A percentile compares a stretch with the other conserved stretches of the same genome.
phyloP scores from a whole-genome alignment of 2,329 filamentous ascomycete genomes.

The Cordyceps fumosorosea region DNA sequence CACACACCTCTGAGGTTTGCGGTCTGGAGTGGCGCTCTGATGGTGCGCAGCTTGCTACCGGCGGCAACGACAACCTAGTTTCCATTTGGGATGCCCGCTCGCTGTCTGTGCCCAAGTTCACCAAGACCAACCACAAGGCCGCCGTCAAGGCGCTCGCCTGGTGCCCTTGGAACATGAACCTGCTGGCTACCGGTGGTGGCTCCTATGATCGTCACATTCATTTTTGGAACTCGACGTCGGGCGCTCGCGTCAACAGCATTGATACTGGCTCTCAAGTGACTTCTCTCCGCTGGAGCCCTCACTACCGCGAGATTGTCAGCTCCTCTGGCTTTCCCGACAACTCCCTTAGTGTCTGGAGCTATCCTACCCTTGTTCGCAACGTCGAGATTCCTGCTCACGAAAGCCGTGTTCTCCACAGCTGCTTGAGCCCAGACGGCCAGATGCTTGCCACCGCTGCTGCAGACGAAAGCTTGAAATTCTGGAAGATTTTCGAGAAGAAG shows the following conservation, averaged over 20 bases:
- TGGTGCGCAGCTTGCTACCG: constrained; percentile 92
- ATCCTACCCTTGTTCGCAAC: constrained; percentile 93
- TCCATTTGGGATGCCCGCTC: constrained; percentile 98
- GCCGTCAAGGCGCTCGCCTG: constrained; percentile 97
- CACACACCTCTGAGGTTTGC: constrained; percentile 95
- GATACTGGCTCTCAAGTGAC: constrained; percentile 98
- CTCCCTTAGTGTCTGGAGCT: constrained; percentile 98
- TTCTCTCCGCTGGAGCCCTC: constrained; percentile 89
- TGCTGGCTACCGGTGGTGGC: constrained; percentile 91
- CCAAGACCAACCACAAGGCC: constrained; percentile 98
- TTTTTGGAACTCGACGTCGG: constrained; percentile 99
- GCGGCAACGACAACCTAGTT: constrained; percentile 97
- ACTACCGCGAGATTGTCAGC: constrained; percentile 97
- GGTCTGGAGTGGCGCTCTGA: constrained; percentile 97
- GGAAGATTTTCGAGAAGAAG: constrained; percentile 99
- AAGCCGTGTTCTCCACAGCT: constrained; percentile 92
- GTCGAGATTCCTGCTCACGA: constrained; percentile 97
- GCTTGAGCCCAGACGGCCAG: constrained; percentile 93
- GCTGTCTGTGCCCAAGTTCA: constrained; percentile 91
- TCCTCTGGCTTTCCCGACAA: constrained; percentile 99
- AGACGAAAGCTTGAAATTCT: constrained; percentile 98
- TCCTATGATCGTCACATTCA: constrained; percentile 97
- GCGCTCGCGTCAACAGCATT: constrained; percentile 97
- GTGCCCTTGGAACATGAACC: constrained; percentile 98
- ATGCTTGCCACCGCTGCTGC: constrained; percentile 94